Base-by-base conservation (phyloP, 768 basidiomycete genomes). In the Clavulina sp. region DNA sequence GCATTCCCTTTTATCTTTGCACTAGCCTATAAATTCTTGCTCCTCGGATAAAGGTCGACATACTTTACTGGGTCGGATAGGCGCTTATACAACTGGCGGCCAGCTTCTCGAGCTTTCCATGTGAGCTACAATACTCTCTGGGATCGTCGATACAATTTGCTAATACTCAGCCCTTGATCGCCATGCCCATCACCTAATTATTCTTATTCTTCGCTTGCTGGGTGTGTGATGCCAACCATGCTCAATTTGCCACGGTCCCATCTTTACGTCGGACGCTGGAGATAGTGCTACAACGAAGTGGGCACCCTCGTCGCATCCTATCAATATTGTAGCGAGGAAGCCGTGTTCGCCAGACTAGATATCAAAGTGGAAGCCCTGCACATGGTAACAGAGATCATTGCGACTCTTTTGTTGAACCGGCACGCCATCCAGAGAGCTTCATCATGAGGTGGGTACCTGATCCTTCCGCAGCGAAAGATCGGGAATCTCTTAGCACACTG, bases 1-100 rank as follows among this genome's bases (percentile, higher is more conserved):
- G 24, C 16, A 13, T 26, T 46, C 16, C 26, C 13, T 41, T 31
- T 7, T 56, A 30, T 18, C 6, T 32, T 50, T 51, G 16, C 6
- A 18, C 18, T 33, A 49, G 34, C 41, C 23, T 9, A 24, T 26
- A 30, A 30, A 26, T 26, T 36, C 49, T 48, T 24, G 2, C 34
- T 30, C 26, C 9, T 36, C 52, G 26, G 18, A 26, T 44, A 19
- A 53, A 84, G 83, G 43, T 82, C 82, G 29, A 73, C 80, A 48
- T 85, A 84, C 63, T 88, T 86, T 62, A 73, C 71, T 44, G 73
- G 77, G 6, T 79, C 77, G 58, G 77, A 73, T 57, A 80, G 80
- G 36, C 75, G 68, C 54, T 75, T 80, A 48, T 78, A 75, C 64
- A 88, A 84, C 63, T 88, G 85, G 85, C 78, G 73, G 62, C 52